A percentile compares a stretch with the other conserved stretches of the same genome.
phyloP scores from a whole-genome alignment of 352 stramenopile species.

The Globisporangium abappressorium region DNA sequence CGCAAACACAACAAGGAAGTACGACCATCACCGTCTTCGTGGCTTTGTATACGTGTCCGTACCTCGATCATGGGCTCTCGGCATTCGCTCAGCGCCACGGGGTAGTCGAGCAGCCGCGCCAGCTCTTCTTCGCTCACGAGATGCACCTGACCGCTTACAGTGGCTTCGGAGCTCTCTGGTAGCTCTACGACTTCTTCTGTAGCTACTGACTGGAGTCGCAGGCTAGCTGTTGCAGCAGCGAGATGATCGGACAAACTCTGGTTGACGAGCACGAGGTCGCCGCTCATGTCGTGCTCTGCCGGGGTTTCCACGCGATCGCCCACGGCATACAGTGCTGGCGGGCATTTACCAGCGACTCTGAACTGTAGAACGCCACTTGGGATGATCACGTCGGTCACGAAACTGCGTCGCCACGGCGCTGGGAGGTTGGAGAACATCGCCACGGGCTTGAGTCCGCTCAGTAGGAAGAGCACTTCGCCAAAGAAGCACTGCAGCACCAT shows the following conservation, averaged over 20 bases:
- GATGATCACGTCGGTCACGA: constrained; percentile 36
- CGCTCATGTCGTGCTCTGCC: constrained; percentile 45
- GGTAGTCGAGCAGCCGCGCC: constrained; percentile 58
- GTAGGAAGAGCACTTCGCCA: constrained; percentile 70
- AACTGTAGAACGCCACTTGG: constrained; percentile 33
- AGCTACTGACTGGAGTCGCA: constrained; percentile 13
- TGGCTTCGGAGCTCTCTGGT: background rate
- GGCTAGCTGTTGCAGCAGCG: constrained; percentile 18
- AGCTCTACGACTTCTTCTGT: background rate
- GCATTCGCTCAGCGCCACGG: constrained; percentile 60
- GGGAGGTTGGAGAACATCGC: constrained; percentile 72
- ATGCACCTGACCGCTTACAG: background rate
- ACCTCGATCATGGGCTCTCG: constrained; percentile 64
- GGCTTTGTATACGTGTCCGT: background rate
- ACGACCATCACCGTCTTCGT: background rate
- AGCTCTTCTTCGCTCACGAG: constrained; percentile 37
- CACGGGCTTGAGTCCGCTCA: constrained; percentile 55
- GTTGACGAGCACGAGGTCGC: constrained; percentile 47
- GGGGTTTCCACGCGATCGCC: constrained; percentile 34
- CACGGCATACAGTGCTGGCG: constrained; percentile 23
- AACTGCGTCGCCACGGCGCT: constrained; percentile 34
- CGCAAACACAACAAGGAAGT: background rate
- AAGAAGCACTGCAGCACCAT: constrained; percentile 42
- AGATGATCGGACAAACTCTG: constrained; percentile 18
- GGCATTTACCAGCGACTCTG: background rate